Conservation (phyloP, 2,329 filamentous ascomycete genomes). For the Scorias spongiosa region DNA sequence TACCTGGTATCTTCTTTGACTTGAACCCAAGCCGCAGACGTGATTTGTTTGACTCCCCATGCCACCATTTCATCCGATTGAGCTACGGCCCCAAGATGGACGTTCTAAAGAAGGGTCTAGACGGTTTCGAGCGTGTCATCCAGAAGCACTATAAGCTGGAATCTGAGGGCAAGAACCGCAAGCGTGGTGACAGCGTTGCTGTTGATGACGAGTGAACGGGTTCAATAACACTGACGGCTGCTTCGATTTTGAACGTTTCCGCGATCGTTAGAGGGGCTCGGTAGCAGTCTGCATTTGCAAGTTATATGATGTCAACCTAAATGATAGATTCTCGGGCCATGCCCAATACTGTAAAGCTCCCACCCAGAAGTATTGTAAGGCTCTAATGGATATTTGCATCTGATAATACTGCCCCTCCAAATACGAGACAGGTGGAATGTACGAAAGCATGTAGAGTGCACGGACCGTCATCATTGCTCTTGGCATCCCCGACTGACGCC, state of each 20-base stretch:
- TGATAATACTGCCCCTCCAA: too few relatives aligned
- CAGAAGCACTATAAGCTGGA: conserved; percentile 38
- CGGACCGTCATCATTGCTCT: neutral
- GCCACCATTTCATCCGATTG: conserved; percentile 76
- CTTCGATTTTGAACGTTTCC: too few relatives aligned
- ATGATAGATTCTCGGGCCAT: too few relatives aligned
- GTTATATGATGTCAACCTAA: too few relatives aligned
- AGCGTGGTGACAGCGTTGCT: neutral
- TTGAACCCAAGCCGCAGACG: conserved; percentile 78
- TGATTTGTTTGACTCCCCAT: conserved; percentile 87
- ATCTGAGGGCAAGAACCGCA: neutral
- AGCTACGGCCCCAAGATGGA: conserved; percentile 77
- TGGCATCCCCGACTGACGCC: neutral
- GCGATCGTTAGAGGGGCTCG: too few relatives aligned
- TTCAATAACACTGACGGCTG: too few relatives aligned
- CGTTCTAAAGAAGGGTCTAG: conserved; percentile 59
- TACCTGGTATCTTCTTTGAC: conserved; percentile 96
- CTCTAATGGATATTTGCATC: too few relatives aligned
- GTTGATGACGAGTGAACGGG: neutral
- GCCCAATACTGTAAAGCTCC: too few relatives aligned
- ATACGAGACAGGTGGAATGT: too few relatives aligned
- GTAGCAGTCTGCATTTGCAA: too few relatives aligned
- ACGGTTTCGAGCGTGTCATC: conserved; percentile 72
- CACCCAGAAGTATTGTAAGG: too few relatives aligned
- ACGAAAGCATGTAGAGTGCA: neutral